phyloP scores from a whole-genome alignment of 1,139 yeast genomes.

The Arxiozyma bovina region DNA sequence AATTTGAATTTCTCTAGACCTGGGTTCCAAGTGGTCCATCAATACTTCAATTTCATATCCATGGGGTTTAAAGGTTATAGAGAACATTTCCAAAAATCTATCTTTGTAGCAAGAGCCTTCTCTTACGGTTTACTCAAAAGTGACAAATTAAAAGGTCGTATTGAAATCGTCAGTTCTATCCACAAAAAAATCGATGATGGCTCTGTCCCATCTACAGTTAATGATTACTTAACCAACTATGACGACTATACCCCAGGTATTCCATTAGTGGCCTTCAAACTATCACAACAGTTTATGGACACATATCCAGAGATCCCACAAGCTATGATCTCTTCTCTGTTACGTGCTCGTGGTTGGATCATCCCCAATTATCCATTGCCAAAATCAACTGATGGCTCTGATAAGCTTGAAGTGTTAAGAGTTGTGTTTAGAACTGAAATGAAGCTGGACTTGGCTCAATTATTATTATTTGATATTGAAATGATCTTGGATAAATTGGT shows the following conservation, averaged over 20 bases:
- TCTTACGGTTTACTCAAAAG: slow-evolving; percentile 18
- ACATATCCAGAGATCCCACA: slow-evolving; percentile 82
- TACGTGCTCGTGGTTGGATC: slow-evolving; percentile 79
- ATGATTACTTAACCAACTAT: slow-evolving; percentile 19
- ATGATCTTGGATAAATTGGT: slow-evolving; percentile 48
- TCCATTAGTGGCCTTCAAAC: slow-evolving; percentile 82
- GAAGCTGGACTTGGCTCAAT: slow-evolving; percentile 62
- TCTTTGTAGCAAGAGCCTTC: slow-evolving; percentile 32
- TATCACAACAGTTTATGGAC: slow-evolving; percentile 48
- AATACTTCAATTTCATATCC: slow-evolving; percentile 69
- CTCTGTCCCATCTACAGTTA: slow-evolving; percentile 12
- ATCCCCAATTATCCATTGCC: slow-evolving; percentile 88
- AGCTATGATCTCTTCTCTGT: slow-evolving; percentile 57
- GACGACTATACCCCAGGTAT: slow-evolving; percentile 57
- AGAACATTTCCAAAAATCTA: slow-evolving; percentile 51
- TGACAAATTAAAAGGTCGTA: slow-evolving; percentile 57
- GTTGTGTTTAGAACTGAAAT: slow-evolving; percentile 74
- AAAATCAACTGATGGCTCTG: slow-evolving; percentile 37
- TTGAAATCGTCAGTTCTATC: slow-evolving; percentile 67
- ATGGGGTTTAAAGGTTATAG: slow-evolving; percentile 66
- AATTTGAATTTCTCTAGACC: slow-evolving; percentile 86
- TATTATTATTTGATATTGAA: slow-evolving; percentile 59
- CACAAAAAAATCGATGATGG: slow-evolving; percentile 43
- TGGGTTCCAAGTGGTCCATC: slow-evolving; percentile 83
- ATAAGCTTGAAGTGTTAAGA: slow-evolving; percentile 57